Base-by-base conservation (phyloP, 2,329 filamentous ascomycete species). In the Alternaria incomplexa region DNA sequence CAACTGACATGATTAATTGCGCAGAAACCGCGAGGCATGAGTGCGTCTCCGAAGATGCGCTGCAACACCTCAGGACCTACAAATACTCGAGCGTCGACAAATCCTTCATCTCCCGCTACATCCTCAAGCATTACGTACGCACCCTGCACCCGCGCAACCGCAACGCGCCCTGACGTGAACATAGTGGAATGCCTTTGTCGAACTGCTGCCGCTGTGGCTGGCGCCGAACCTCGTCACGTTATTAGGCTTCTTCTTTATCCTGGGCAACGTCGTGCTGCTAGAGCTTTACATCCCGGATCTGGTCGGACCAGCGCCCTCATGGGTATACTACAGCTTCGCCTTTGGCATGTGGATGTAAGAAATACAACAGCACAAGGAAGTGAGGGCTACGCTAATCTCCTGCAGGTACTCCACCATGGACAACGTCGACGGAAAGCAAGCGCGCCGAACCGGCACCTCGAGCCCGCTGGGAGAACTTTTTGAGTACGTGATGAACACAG, bases 391-490 rank as follows among this genome's bases (percentile, higher is more conserved):
- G 64, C 73, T 76, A 51, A 75, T 48, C 20, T 10, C 12, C 5
- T n/a, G 11, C 57, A 85, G 85, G 80, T 90, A 98, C 82, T 96
- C 96, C 72, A 99, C 96, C 13, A 94, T 99, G 91, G 96, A 99
- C 84, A 99, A 99, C 80, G 91, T 98, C 68, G 96, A 99, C 80
- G 96, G 96, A 72, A 99, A 99, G 83, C 96, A 99, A 84, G 96
- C 96, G 61, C 88, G 96, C 68, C 88, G 96, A 74, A 99, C 96
- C 5, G 94, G 95, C 56, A 97, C 95, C 5, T 98, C 95, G 28
- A 97, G 93, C 78, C 93, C 93, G 1, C 86, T 99, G 25, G 96
- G 96, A 71, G 96, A 99, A 82, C 89, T 99, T 13, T 99, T 99
- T 82, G 96, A 99, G 86, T 88, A 82, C 71, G 85, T 81, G 60